These are phyloP conservation scores for Dryas octopetala DNA, from an alignment of 306 rosid genomes.

Conservation along the genomic window DNA sequence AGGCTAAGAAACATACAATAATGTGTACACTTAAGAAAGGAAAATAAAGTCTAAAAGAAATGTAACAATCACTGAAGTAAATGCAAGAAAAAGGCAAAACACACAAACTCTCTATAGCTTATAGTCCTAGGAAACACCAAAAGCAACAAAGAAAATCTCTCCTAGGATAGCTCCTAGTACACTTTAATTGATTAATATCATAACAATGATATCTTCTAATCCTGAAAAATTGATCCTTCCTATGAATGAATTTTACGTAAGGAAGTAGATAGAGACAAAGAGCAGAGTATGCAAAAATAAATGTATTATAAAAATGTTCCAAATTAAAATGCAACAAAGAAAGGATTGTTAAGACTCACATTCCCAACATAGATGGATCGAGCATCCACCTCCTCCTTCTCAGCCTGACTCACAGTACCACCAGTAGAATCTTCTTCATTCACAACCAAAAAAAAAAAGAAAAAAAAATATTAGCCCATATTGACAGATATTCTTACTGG, in stretches of 20 bases:
- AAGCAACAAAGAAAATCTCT: slow-evolving; percentile 1
- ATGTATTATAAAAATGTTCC: neutral
- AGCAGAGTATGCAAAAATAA: neutral
- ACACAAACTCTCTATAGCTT: neutral
- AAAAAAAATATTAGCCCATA: neutral
- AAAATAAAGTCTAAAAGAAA: neutral
- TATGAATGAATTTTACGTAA: slow-evolving; percentile 1
- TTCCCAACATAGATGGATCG: slow-evolving; percentile 98
- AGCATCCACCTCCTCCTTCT: slow-evolving; percentile 97
- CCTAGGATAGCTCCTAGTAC: neutral
- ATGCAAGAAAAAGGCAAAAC: neutral
- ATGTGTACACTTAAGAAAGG: neutral
- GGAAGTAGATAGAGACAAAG: neutral
- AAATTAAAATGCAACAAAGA: neutral
- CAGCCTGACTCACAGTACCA: slow-evolving; percentile 82
- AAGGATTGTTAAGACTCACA: slow-evolving; percentile 58
- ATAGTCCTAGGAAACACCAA: neutral
- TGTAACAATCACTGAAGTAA: neutral
- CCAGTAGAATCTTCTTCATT: slow-evolving; percentile 82
- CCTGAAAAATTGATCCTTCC: neutral
- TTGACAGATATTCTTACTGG: neutral
- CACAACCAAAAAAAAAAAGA: slow-evolving; percentile 26
- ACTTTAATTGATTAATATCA: neutral
- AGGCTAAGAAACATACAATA: neutral
- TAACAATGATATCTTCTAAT: neutral